Base-by-base conservation (phyloP, 495 filamentous ascomycete species). In the Podospora bellae-mahoneyi region DNA sequence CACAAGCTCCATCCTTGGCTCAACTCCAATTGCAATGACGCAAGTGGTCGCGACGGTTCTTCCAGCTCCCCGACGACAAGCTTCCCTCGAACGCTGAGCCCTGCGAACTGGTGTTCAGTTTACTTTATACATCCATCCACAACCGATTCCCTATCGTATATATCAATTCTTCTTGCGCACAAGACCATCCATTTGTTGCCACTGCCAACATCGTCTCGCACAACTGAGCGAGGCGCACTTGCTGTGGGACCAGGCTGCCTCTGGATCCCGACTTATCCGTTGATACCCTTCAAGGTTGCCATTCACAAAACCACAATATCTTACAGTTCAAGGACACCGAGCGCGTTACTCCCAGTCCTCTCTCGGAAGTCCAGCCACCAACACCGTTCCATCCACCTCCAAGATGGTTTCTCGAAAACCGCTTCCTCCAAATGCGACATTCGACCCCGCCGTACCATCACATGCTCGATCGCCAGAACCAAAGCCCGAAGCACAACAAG, bases 341-440 rank as follows among this genome's bases (percentile, higher is more conserved):
- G n/a, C 48, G 9, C 5, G 9, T 63, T n/a, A 34, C 18, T 63
- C 32, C 27, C 7, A 13, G 5, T 28, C 26, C 28, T 0, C 7
- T 18, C 23, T 18, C 3, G 19, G 9, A 10, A 61, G 16, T 3
- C 20, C 32, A 6, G 19, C 15, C 32, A 63, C 28, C 9, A 26
- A 23, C 28, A 18, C 32, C 32, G 4, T 62, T 7, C 32, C 5
- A 32, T 5, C 15, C 0, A 19, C 20, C 28, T 59, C 32, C 55
- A 30, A 56, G 16, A 76, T 76, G 74, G 72, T 76, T 16, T 58
- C 67, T 20, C 64, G 74, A 58, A 84, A 84, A 64, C 81, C 84
- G 53, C 64, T 81, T 55, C 75, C 82, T 28, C 63, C 69, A 30
- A 66, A 70, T 66, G 71, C 76, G 58, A 73, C 77, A 16, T 66